phyloP scores from a whole-genome alignment of 495 filamentous ascomycete species.

The Penicillium cataractarum region DNA sequence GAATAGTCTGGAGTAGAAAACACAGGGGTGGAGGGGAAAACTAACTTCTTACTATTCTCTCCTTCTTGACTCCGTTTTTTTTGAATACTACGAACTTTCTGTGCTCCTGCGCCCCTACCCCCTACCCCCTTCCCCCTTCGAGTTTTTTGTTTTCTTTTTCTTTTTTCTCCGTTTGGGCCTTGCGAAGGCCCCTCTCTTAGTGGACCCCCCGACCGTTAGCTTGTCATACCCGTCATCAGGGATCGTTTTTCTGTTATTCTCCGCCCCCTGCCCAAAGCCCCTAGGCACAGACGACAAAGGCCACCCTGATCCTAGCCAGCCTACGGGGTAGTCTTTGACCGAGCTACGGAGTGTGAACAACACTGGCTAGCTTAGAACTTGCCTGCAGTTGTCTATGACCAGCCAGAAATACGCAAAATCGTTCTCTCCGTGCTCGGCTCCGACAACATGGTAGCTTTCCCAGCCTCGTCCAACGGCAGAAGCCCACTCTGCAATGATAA shows the following conservation, averaged over 20 bases:
- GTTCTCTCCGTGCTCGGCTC: conserved; percentile 1
- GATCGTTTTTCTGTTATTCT: conserved; percentile 4
- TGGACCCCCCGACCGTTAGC: conserved; percentile 14
- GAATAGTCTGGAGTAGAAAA: background rate
- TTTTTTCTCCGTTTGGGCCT: background rate
- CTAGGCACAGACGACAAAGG: background rate
- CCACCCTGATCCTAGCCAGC: background rate
- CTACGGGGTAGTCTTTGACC: background rate
- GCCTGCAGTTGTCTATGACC: background rate
- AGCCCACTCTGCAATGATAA: background rate
- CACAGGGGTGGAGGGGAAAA: background rate
- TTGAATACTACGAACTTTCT: background rate
- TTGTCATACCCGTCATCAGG: conserved; percentile 12
- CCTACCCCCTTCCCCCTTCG: background rate
- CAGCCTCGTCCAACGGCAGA: conserved; percentile 8
- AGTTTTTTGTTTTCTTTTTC: background rate
- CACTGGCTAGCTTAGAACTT: background rate
- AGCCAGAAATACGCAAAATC: background rate
- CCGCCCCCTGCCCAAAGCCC: background rate
- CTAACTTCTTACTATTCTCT: background rate
- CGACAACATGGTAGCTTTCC: conserved; percentile 16
- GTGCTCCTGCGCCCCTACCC: background rate
- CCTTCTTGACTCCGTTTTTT: background rate
- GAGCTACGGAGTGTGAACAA: background rate
- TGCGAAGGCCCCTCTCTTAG: background rate